Base-by-base conservation (phyloP, 306 rosid species). In the Parietaria judaica region DNA sequence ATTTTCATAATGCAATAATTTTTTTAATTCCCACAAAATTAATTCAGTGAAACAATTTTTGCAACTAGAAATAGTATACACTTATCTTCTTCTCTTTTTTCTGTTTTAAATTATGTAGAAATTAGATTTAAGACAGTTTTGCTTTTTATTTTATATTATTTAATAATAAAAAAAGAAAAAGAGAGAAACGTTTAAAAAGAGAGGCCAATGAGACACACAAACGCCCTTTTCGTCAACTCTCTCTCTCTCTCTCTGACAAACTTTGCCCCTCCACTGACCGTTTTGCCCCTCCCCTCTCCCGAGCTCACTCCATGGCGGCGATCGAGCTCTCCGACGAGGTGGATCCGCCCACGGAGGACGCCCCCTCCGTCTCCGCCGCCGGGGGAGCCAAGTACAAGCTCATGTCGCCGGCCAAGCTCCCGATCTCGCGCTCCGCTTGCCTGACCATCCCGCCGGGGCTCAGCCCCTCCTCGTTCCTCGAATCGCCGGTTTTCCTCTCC, bases 341-440 rank as follows among this genome's bases (percentile, higher is more conserved):
- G 53, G 61, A 90, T 79, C 79, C 80, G 68, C 72, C 73, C 51
- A 76, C 53, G 17, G 52, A 34, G 45, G 61, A 37, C 11, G 31
- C 66, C 41, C 70, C 41, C 14, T 41, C 17, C 35, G 64, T 62
- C 58, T 51, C 7, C 51, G 69, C 74, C 36, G 44, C 63, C 3
- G 58, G 81, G 6, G 79, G 78, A 34, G 99, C 96, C 3, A 86
- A 78, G 85, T 92, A 92, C 81, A 92, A 82, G 81, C 84, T 82
- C 12, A 66, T 88, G 82, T 79, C 98, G 16, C 98, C 98, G 74
- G 90, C 96, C 41, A 88, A 88, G 78, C 98, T 92, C 55, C 98
- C 98, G 86, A 92, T 92, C 96, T 86, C 96, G 50, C 68, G 98
- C 83, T 80, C 95, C 39, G 75, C 90, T 56, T 80, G 86, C 73